phyloP scores from a whole-genome alignment of 2,329 filamentous ascomycete genomes.

The Exophiala sp. region DNA sequence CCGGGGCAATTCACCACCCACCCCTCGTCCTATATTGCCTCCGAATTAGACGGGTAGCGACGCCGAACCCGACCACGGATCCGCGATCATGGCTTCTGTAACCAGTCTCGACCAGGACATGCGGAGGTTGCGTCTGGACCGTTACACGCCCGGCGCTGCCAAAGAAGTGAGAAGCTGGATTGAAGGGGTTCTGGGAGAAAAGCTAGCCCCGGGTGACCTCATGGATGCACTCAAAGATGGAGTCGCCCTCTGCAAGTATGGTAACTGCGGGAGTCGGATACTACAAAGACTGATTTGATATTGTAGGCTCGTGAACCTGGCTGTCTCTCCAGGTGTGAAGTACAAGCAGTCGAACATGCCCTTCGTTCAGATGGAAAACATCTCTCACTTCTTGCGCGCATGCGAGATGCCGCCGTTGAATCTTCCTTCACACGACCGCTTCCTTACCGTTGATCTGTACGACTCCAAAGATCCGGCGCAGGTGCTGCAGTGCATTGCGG shows the following conservation, averaged over 20 bases:
- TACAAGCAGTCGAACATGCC: slow-evolving; percentile 93
- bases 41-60: background rate
- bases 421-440: slow-evolving; percentile 88
- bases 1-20: background rate
- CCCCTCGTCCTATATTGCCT: background rate
- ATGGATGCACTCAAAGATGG: slow-evolving; percentile 86
- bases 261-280: background rate
- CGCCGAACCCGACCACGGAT: background rate
- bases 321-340: slow-evolving; percentile 70
- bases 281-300: slow-evolving; percentile 26
- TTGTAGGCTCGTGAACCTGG: slow-evolving; percentile 72
- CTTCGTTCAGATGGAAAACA: slow-evolving; percentile 99
- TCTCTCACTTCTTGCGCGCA: slow-evolving; percentile 86
- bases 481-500: slow-evolving; percentile 83
- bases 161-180: slow-evolving; percentile 84
- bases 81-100: slow-evolving; percentile 73
- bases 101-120: slow-evolving; percentile 91
- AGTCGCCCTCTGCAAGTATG: slow-evolving; percentile 81
- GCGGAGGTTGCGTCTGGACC: slow-evolving; percentile 83
- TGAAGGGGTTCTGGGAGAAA: slow-evolving; percentile 69
- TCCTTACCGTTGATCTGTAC: slow-evolving; percentile 93
- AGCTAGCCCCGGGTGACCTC: slow-evolving; percentile 66
- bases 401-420: slow-evolving; percentile 80
- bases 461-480: slow-evolving; percentile 94
- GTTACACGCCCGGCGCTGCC: slow-evolving; percentile 86